Evolutionary conservation across 1,139 yeast species (phyloP).

Genomic region (Candida sojae): DNA sequence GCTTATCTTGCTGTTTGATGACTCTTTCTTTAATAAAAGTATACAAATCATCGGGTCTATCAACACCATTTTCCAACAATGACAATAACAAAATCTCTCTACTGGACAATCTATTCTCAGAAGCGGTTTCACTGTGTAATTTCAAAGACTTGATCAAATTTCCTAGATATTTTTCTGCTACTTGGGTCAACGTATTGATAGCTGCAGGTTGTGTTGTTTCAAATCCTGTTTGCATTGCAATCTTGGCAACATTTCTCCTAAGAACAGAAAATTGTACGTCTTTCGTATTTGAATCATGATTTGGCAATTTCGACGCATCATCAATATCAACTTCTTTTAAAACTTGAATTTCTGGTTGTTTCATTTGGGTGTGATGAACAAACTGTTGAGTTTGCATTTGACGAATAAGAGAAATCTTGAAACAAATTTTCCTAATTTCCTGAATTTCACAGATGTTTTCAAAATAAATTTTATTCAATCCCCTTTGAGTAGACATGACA

Average conservation of each 20-base stretch:
- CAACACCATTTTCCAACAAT: slow-evolving; percentile 81
- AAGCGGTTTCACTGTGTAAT: slow-evolving; percentile 65
- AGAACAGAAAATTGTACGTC: slow-evolving; percentile 67
- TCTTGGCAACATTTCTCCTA: slow-evolving; percentile 69
- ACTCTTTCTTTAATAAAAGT: slow-evolving; percentile 75
- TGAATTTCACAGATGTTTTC: slow-evolving; percentile 79
- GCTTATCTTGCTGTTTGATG: slow-evolving; percentile 65
- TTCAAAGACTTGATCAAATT: slow-evolving; percentile 75
- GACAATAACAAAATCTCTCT: slow-evolving; percentile 60
- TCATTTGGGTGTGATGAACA: slow-evolving; percentile 73
- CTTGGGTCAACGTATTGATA: slow-evolving; percentile 74
- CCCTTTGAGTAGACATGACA: slow-evolving; percentile 44
- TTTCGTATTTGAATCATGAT: slow-evolving; percentile 59
- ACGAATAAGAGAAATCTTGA: slow-evolving; percentile 83
- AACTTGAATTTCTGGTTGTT: slow-evolving; percentile 65
- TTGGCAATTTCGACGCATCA: slow-evolving; percentile 70
- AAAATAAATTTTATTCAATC: slow-evolving; percentile 61
- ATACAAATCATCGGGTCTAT: slow-evolving; percentile 74
- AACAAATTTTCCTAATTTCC: slow-evolving; percentile 83
- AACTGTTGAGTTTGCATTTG: slow-evolving; percentile 88
- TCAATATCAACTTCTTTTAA: slow-evolving; percentile 75
- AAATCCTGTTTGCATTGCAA: slow-evolving; percentile 93
- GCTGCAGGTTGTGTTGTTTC: slow-evolving; percentile 83
- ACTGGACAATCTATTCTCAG: slow-evolving; percentile 45
- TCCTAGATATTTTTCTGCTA: slow-evolving; percentile 78